Evolutionary conservation across 768 basidiomycete genomes (phyloP).

Genomic region (Lentinus tigrinus): DNA sequence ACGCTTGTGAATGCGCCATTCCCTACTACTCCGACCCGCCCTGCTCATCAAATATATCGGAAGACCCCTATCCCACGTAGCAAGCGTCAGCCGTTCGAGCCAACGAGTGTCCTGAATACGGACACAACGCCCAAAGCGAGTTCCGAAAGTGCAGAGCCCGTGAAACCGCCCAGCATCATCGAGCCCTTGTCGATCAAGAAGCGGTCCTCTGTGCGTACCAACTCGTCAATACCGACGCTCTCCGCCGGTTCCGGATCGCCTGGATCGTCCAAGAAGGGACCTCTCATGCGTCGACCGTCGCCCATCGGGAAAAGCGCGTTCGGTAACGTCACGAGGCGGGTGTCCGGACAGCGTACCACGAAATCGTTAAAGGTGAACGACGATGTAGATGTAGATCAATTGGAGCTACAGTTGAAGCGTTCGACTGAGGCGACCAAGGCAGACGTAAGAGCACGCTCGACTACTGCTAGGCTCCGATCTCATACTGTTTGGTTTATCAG

Average conservation of each 20-base stretch:
- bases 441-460: conserved; percentile 49
- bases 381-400: conserved; percentile 18
- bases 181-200: conserved; percentile 87
- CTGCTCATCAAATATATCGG: conserved; percentile 27
- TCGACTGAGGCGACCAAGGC: conserved; percentile 56
- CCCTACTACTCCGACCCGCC: conserved; percentile 21
- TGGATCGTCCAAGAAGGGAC: conserved; percentile 29
- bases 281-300: conserved; percentile 36
- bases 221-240: conserved; percentile 17
- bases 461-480: neutral
- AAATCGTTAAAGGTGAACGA: conserved; percentile 10
- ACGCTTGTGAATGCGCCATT: conserved; percentile 29
- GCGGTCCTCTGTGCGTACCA: conserved; percentile 63
- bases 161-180: conserved; percentile 43
- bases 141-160: conserved; percentile 26
- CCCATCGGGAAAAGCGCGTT: conserved; percentile 34
- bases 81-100: conserved; percentile 66
- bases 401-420: conserved; percentile 47
- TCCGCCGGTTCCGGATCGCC: neutral
- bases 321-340: conserved; percentile 20
- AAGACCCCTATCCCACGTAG: conserved; percentile 63
- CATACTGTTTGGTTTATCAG: conserved; percentile 36
- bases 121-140: conserved; percentile 53
- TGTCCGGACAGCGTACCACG: conserved; percentile 16
- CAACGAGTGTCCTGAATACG: conserved; percentile 39